Conservation (phyloP, 2,329 filamentous ascomycete genomes). For the Ophiostoma pallidulum region DNA sequence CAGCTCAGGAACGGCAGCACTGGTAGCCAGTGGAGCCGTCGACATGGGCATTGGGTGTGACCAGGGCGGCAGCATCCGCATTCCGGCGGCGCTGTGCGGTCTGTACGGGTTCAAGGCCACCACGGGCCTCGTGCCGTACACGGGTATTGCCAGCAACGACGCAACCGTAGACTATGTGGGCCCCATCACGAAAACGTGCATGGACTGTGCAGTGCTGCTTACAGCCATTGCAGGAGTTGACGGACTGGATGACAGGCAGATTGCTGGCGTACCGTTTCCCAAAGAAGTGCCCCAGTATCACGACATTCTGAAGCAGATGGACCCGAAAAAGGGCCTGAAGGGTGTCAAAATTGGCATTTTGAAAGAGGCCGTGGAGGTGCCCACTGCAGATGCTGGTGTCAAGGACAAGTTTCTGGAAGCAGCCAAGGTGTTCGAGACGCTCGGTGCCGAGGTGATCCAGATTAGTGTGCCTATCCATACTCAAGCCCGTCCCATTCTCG, state of each 20-base stretch:
- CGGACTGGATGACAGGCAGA: conserved; percentile 34
- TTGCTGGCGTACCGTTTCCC: conserved; percentile 28
- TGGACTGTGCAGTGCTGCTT: conserved; percentile 32
- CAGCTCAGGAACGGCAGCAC: too few species aligned
- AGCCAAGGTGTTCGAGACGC: conserved; percentile 17
- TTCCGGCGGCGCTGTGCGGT: conserved; percentile 35
- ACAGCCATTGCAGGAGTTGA: conserved; percentile 34
- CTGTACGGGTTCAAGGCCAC: conserved; percentile 38
- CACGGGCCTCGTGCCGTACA: conserved; percentile 39
- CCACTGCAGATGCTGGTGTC: too few species aligned
- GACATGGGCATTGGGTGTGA: conserved; percentile 49
- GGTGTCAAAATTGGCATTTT: too few species aligned
- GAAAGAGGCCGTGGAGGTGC: neutral
- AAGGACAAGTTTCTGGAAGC: conserved; percentile 13
- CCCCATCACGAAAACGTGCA: conserved; percentile 32
- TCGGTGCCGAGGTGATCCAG: conserved; percentile 20
- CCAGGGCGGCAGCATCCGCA: conserved; percentile 63
- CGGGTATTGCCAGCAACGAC: conserved; percentile 31
- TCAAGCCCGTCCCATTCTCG: too few species aligned
- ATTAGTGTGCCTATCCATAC: conserved; percentile 22
- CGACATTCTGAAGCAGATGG: conserved; percentile 18
- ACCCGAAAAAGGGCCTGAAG: too few species aligned
- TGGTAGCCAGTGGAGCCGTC: too few species aligned
- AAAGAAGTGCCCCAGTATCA: conserved; percentile 24
- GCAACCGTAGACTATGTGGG: conserved; percentile 35